Conservation (phyloP, 257 asterid species). For the Fraxinus cuspidata region DNA sequence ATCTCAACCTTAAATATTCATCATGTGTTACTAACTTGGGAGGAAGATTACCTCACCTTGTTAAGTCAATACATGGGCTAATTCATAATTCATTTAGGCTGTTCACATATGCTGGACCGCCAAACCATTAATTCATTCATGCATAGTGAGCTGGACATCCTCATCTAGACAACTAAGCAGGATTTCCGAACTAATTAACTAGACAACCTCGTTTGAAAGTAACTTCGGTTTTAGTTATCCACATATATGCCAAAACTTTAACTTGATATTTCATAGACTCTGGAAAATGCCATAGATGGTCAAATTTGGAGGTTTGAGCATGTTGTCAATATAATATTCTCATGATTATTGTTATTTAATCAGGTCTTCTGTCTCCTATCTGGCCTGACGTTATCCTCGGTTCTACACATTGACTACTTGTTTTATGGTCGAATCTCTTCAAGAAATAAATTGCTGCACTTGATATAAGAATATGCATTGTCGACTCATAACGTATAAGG, state of each 20-base stretch:
- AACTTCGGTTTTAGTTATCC: not conserved
- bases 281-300: not conserved
- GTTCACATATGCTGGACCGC: no score
- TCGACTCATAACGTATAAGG: not conserved
- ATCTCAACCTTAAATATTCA: not conserved
- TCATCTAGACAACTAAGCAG: not conserved
- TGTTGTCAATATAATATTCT: no score
- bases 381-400: not conserved
- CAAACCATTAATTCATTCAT: conserved; percentile 5
- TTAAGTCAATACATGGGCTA: not conserved
- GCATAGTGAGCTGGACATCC: conserved; percentile 7
- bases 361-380: not conserved
- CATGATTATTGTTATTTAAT: not conserved
- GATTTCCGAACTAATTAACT: not conserved
- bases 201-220: not conserved
- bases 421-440: not conserved
- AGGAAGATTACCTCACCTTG: not conserved
- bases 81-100: not conserved
- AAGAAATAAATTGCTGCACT: not conserved
- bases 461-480: not conserved
- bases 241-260: not conserved
- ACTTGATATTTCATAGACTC: not conserved
- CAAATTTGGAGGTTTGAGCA: not conserved
- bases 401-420: not conserved
- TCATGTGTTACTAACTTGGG: not conserved